These are phyloP conservation scores for Calocybe cyanea DNA, from an alignment of 768 basidiomycete species.

Conservation along the genomic window DNA sequence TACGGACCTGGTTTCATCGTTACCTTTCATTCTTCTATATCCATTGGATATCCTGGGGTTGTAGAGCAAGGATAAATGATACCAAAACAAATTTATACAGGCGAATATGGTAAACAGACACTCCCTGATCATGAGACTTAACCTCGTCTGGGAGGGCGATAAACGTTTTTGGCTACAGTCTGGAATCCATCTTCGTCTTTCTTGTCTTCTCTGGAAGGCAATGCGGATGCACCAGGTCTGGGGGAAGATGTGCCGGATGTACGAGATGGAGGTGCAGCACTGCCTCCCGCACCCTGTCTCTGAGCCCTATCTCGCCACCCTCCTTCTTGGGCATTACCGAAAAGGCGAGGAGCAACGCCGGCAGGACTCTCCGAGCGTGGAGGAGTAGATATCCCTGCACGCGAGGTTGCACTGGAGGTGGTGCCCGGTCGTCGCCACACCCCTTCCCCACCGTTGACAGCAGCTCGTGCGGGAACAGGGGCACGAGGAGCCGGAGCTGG, in stretches of 20 bases:
- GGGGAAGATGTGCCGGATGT: constrained; percentile 23
- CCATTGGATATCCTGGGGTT: neutral
- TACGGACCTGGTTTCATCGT: too few relatives aligned
- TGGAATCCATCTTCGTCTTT: constrained; percentile 74
- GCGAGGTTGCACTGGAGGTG: constrained; percentile 22
- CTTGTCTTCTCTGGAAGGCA: constrained; percentile 36
- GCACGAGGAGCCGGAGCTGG: constrained; percentile 23
- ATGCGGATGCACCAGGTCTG: constrained; percentile 34
- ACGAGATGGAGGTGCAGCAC: constrained; percentile 14
- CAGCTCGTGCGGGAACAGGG: constrained; percentile 22
- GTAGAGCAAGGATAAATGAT: neutral
- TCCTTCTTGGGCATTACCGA: constrained; percentile 24
- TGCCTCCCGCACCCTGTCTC: constrained; percentile 10
- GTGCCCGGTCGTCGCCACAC: constrained; percentile 31
- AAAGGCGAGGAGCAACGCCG: constrained; percentile 35
- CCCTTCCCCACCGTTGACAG: constrained; percentile 22
- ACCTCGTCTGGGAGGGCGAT: constrained; percentile 23
- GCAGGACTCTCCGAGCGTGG: constrained; percentile 56
- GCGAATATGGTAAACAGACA: neutral
- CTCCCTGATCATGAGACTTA: neutral
- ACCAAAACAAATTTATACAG: constrained; percentile 1
- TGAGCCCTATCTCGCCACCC: constrained; percentile 26
- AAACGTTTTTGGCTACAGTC: constrained; percentile 38
- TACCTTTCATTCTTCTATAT: too few relatives aligned
- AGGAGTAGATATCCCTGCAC: constrained; percentile 30